phyloP scores from a whole-genome alignment of 1,139 yeast species.

The Yamadazyma buinensis region DNA sequence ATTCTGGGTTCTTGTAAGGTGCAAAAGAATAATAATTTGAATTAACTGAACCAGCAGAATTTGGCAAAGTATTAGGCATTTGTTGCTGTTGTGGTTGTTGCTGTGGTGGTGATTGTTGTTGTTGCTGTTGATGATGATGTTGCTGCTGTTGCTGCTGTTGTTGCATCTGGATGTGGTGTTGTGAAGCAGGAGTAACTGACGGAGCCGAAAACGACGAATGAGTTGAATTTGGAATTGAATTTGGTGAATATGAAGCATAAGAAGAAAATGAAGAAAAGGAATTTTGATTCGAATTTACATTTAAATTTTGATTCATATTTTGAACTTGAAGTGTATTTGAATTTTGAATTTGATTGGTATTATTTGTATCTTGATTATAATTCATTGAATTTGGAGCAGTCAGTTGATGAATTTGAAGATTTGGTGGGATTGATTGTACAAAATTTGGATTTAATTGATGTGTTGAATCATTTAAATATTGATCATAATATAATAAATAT shows the following conservation, averaged over 20 bases:
- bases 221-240: not conserved
- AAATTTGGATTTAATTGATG: not conserved
- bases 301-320: no score
- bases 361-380: not conserved
- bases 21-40: no score
- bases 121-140: not conserved
- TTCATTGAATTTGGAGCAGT: no score
- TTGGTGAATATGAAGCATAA: not conserved
- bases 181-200: not conserved
- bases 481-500: conserved; percentile 17
- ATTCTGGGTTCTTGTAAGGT: not conserved
- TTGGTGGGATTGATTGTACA: no score
- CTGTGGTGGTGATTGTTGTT: not conserved
- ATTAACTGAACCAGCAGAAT: no score
- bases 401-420: no score
- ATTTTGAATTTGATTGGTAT: not conserved
- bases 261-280: no score
- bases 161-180: not conserved
- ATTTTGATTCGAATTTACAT: no score
- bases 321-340: no score
- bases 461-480: conserved; percentile 6
- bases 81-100: not conserved
- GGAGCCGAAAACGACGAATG: not conserved
- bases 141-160: not conserved
- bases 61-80: no score